Evolutionary conservation across 495 filamentous ascomycete species (phyloP).

Genomic region (Pyrenula massariospora): DNA sequence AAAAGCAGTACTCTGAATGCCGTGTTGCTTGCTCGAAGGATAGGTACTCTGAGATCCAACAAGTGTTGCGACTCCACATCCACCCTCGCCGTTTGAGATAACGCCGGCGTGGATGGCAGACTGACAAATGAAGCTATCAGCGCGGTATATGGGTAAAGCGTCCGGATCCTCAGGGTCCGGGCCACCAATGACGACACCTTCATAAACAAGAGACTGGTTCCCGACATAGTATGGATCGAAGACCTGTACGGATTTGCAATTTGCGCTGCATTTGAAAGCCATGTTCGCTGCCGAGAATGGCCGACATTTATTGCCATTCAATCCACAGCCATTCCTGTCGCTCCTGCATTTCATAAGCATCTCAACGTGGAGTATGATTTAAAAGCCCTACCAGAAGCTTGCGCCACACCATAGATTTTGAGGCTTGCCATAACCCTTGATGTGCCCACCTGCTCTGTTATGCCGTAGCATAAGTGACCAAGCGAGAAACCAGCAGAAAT

Average conservation of each 20-base stretch:
- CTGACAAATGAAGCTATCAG: conserved; percentile 74
- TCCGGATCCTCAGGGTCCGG: conserved; percentile 31
- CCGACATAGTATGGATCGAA: conserved; percentile 67
- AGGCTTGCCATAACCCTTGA: conserved; percentile 58
- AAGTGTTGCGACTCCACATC: conserved; percentile 62
- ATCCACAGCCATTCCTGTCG: conserved; percentile 59
- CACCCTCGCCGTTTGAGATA: conserved; percentile 54
- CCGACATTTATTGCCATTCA: conserved; percentile 71
- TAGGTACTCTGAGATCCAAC: conserved; percentile 57
- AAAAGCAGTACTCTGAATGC: conserved; percentile 57
- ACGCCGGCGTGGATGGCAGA: conserved; percentile 70
- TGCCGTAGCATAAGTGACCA: conserved; percentile 58
- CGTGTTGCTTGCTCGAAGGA: conserved; percentile 43
- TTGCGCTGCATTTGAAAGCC: conserved; percentile 71
- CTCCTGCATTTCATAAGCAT: conserved; percentile 36
- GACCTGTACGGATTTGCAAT: conserved; percentile 53
- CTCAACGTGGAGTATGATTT: background rate
- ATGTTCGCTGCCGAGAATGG: conserved; percentile 60
- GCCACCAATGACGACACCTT: conserved; percentile 63
- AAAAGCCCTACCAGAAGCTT: conserved; percentile 36
- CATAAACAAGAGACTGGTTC: conserved; percentile 56
- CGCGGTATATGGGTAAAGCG: conserved; percentile 49
- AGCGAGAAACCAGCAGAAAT: conserved; percentile 58
- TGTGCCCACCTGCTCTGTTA: conserved; percentile 49
- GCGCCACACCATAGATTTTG: conserved; percentile 55